Conservation (phyloP, 1,139 yeast genomes). For the Zygosaccharomyces sapae region DNA sequence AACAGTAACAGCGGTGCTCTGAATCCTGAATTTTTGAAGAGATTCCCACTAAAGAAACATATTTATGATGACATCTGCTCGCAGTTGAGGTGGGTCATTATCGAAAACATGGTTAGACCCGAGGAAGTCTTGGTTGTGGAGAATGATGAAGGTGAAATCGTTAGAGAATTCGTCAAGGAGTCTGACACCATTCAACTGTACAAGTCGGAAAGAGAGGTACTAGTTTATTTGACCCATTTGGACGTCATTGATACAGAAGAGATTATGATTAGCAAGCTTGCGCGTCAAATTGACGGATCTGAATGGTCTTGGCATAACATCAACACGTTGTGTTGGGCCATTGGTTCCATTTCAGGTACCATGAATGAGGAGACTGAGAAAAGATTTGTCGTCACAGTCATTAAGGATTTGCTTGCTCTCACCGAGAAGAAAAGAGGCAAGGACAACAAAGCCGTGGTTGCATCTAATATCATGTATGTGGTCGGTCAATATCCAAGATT, state of each 20-base stretch:
- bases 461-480: slow-evolving; percentile 97
- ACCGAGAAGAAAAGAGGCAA: slow-evolving; percentile 97
- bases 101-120: slow-evolving; percentile 97
- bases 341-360: slow-evolving; percentile 97
- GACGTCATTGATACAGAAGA: slow-evolving; percentile 92
- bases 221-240: slow-evolving; percentile 91
- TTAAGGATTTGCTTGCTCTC: slow-evolving; percentile 81
- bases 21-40: slow-evolving; percentile 71
- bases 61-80: slow-evolving; percentile 71
- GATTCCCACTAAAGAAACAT: slow-evolving; percentile 81
- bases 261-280: slow-evolving; percentile 87
- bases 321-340: slow-evolving; percentile 98
- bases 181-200: slow-evolving; percentile 94
- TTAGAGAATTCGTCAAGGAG: slow-evolving; percentile 93
- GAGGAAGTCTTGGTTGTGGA: slow-evolving; percentile 96
- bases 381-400: slow-evolving; percentile 85
- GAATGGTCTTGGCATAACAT: slow-evolving; percentile 99
- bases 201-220: slow-evolving; percentile 91
- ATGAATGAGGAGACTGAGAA: slow-evolving; percentile 98
- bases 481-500: slow-evolving; percentile 99
- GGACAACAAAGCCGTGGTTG: slow-evolving; percentile 97
- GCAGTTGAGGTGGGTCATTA: slow-evolving; percentile 79
- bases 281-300: slow-evolving; percentile 88
- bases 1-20: slow-evolving; percentile 73
- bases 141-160: slow-evolving; percentile 98